These are phyloP conservation scores for Eremomyces bilateralis DNA, from an alignment of 495 filamentous ascomycete species.

Conservation along the genomic window DNA sequence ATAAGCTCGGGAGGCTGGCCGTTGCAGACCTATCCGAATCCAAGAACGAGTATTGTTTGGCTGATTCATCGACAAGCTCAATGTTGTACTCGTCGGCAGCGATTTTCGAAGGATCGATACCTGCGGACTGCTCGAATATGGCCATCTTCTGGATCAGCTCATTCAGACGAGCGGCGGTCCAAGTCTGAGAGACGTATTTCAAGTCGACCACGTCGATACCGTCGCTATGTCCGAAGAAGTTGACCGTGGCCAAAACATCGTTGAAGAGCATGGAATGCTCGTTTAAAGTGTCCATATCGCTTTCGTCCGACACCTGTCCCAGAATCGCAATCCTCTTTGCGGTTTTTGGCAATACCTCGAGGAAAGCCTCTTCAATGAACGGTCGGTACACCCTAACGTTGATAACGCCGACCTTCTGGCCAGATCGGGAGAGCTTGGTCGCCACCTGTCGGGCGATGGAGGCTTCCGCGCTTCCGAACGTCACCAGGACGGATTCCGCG, in stretches of 20 bases:
- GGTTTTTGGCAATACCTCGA: constrained; percentile 53
- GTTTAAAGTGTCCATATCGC: constrained; percentile 39
- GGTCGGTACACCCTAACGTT: constrained; percentile 86
- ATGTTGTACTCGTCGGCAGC: background rate
- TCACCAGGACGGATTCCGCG: constrained; percentile 63
- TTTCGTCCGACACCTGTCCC: constrained; percentile 35
- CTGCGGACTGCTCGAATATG: background rate
- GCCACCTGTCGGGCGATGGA: constrained; percentile 70
- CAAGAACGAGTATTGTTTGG: constrained; percentile 85
- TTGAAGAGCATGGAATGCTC: constrained; percentile 66
- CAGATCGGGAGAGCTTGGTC: constrained; percentile 37
- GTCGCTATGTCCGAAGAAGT: constrained; percentile 41
- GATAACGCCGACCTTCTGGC: constrained; percentile 60
- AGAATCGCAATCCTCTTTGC: constrained; percentile 48
- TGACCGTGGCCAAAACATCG: constrained; percentile 68
- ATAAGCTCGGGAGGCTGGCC: constrained; percentile 35
- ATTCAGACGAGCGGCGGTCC: constrained; percentile 59
- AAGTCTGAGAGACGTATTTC: constrained; percentile 67
- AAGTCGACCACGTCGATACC: constrained; percentile 48
- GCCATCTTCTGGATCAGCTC: constrained; percentile 28
- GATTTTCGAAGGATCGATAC: background rate
- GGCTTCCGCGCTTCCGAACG: constrained; percentile 78
- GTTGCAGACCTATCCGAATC: constrained; percentile 58
- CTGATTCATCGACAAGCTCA: constrained; percentile 9
- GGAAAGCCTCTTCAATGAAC: constrained; percentile 83